Percentiles rank a stretch among this genome's conserved stretches.
These are phyloP conservation scores for Wilcoxina mikolae DNA, from an alignment of 495 filamentous ascomycete species.

Conservation along the genomic window DNA sequence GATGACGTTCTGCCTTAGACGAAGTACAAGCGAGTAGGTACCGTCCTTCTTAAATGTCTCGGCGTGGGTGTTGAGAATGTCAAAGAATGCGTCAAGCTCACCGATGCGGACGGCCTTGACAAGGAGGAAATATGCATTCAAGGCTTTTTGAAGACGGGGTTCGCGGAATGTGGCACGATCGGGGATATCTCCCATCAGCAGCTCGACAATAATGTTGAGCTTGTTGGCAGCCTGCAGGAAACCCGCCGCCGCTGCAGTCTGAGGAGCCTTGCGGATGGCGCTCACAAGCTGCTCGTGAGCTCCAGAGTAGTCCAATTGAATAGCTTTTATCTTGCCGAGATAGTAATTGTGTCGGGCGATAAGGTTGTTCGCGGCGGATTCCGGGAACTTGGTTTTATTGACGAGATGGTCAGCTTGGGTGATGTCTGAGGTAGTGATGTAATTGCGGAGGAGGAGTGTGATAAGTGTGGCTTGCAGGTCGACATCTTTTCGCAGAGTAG, in stretches of 20 bases:
- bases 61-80: slow-evolving; percentile 61
- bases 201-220: slow-evolving; percentile 81
- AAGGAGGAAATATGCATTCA: slow-evolving; percentile 82
- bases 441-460: slow-evolving; percentile 86
- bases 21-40: slow-evolving; percentile 87
- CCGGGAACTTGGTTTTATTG: slow-evolving; percentile 83
- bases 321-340: slow-evolving; percentile 85
- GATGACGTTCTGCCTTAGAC: slow-evolving; percentile 94
- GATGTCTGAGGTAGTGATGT: slow-evolving; percentile 90
- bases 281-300: slow-evolving; percentile 87
- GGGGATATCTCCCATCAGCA: slow-evolving; percentile 97
- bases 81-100: slow-evolving; percentile 80
- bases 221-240: slow-evolving; percentile 94
- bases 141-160: slow-evolving; percentile 63
- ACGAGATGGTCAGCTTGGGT: slow-evolving; percentile 91
- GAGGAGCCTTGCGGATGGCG: slow-evolving; percentile 85
- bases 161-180: slow-evolving; percentile 87
- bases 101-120: slow-evolving; percentile 91
- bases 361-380: slow-evolving; percentile 89
- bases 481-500: slow-evolving; percentile 85
- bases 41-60: slow-evolving; percentile 80
- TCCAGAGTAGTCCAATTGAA: slow-evolving; percentile 89
- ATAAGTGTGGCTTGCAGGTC: slow-evolving; percentile 93
- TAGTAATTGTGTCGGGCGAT: slow-evolving; percentile 95
- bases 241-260: slow-evolving; percentile 71